phyloP scores from a whole-genome alignment of 2,329 filamentous ascomycete species.

The Boeremia exigua region DNA sequence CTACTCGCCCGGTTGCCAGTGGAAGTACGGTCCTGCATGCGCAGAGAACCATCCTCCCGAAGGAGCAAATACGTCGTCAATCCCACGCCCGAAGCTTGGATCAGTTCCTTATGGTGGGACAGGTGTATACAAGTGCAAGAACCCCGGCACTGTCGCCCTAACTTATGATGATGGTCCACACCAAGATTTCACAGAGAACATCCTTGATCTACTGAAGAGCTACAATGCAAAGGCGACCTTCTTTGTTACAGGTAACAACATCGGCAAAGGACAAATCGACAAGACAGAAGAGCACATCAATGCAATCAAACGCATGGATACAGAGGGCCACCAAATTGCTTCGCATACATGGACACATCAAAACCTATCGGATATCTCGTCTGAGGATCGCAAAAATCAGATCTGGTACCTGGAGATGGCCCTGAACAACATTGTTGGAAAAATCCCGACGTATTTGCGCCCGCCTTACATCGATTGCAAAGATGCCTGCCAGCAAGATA shows the following conservation, averaged over 20 bases:
- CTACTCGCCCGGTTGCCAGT: slow-evolving; percentile 64
- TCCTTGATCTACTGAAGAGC: slow-evolving; percentile 64
- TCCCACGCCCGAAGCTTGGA: slow-evolving; percentile 60
- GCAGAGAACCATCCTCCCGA: slow-evolving; percentile 61
- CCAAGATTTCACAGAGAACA: slow-evolving; percentile 63
- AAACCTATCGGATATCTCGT: slow-evolving; percentile 49
- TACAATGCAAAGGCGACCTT: slow-evolving; percentile 70
- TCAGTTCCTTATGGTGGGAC: slow-evolving; percentile 60
- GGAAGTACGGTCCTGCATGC: slow-evolving; percentile 64
- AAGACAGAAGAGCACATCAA: slow-evolving; percentile 52
- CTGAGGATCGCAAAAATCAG: slow-evolving; percentile 50
- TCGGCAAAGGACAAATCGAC: slow-evolving; percentile 61
- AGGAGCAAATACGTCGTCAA: slow-evolving; percentile 59
- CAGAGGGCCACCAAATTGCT: slow-evolving; percentile 64
- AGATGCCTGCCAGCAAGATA: slow-evolving; percentile 42
- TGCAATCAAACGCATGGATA: slow-evolving; percentile 60
- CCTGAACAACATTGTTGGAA: slow-evolving; percentile 58
- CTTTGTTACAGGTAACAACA: slow-evolving; percentile 64
- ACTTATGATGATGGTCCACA: slow-evolving; percentile 69
- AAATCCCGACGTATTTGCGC: slow-evolving; percentile 59
- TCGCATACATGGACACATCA: slow-evolving; percentile 62
- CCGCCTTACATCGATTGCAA: slow-evolving; percentile 54
- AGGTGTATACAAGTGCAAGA: slow-evolving; percentile 60
- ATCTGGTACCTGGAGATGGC: slow-evolving; percentile 60
- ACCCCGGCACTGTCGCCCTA: slow-evolving; percentile 63